Percentiles rank a stretch among this genome's conserved stretches.
These are phyloP conservation scores for Paramecium caudatum DNA, from an alignment of 73 alveolate genomes.

Conservation along the genomic window DNA sequence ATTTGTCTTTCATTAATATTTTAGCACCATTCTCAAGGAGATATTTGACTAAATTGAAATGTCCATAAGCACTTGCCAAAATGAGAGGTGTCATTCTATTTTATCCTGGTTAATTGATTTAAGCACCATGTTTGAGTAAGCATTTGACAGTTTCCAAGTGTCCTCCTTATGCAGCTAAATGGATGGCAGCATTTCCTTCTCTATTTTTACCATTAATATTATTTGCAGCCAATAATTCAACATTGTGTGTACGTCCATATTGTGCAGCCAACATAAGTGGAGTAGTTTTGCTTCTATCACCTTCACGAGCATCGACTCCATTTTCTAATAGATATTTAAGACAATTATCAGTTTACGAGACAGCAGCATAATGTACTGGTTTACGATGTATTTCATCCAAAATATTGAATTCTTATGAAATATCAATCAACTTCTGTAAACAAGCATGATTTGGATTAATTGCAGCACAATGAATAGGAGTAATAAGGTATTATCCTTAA, in stretches of 20 bases:
- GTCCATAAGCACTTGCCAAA: constrained; percentile 96
- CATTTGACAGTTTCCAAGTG: constrained; percentile 88
- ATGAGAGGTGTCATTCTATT: constrained; percentile 95
- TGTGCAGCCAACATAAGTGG: constrained; percentile 95
- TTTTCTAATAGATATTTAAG: constrained; percentile 86
- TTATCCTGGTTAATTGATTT: constrained; percentile 84
- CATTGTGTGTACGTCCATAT: constrained; percentile 89
- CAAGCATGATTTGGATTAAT: constrained; percentile 94
- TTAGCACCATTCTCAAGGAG: constrained; percentile 87
- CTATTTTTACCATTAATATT: constrained; percentile 84
- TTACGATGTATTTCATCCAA: constrained; percentile 90
- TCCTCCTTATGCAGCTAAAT: constrained; percentile 94
- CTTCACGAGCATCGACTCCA: constrained; percentile 92
- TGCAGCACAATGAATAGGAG: constrained; percentile 98
- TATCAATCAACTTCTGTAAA: constrained; percentile 84
- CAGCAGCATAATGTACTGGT: constrained; percentile 99
- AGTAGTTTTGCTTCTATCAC: constrained; percentile 89
- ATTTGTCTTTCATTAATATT: constrained; percentile 87
- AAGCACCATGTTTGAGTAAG: constrained; percentile 87
- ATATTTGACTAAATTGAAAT: constrained; percentile 88
- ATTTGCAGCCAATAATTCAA: constrained; percentile 75
- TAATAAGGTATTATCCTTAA: constrained; percentile 86
- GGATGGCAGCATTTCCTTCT: constrained; percentile 92
- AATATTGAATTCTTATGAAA: constrained; percentile 84
- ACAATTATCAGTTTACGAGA: constrained; percentile 90